Base-by-base conservation (phyloP, 2,329 filamentous ascomycete species). In the Dothiorella sarmentorum region DNA sequence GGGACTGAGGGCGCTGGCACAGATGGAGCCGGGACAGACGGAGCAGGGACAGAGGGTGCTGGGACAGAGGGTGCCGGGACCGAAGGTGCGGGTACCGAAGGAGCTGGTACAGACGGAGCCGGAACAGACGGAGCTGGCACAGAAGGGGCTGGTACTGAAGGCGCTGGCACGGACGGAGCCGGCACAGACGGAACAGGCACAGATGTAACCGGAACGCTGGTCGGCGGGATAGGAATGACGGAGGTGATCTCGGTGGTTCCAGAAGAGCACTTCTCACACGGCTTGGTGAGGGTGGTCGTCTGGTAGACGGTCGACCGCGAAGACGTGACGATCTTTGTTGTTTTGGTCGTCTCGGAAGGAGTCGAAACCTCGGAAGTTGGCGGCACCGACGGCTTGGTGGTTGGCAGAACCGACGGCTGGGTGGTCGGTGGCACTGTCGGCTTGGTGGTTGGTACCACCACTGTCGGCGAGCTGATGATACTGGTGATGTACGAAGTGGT, bases 401-500 rank as follows among this genome's bases (percentile, higher is more conserved):
- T 43, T n/a, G n/a, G n/a, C n/a, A n/a, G n/a, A n/a, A n/a, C n/a
- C n/a, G n/a, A n/a, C n/a, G n/a, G n/a, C n/a, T n/a, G n/a, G n/a
- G n/a, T n/a, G 15, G 43, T 24, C 13, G 43, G 43, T 3, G 24
- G 43, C 13, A 45, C 3, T n/a, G n/a, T n/a, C 11, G n/a, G 15
- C 15, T 24, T 45, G 2, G 43, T n/a, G 10, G 15, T 29, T 17
- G n/a, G n/a, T n/a, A n/a, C n/a, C n/a, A n/a, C n/a, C n/a, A n/a
- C n/a, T n/a, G n/a, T n/a, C 11, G 53, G 53, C 18, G 45, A 17
- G 3, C 40, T 56, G 24, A 56, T 38, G 10, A 56, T 15, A 15
- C 29, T 56, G 18, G 40, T 56, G 40, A 56, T 45, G 38, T 43
- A 45, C 40, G 53, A 56, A 24, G 42, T 58, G 10, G 43, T 33